phyloP scores from a whole-genome alignment of 306 rosid genomes.

The Rubus parviflorus region DNA sequence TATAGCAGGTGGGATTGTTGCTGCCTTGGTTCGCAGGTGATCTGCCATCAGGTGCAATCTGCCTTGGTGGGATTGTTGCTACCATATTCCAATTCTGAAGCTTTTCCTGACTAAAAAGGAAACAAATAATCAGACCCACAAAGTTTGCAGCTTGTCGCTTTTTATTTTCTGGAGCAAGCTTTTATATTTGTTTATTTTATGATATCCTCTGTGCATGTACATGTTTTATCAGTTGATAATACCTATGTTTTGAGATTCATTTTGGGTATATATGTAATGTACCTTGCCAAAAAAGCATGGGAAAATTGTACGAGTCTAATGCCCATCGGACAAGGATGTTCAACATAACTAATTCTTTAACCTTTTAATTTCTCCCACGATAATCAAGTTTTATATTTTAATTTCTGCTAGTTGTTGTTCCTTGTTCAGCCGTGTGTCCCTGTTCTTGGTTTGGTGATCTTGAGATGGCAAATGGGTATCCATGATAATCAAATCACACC shows the following conservation, averaged over 20 bases:
- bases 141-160: not conserved
- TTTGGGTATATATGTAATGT: not conserved
- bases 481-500: too few relatives aligned
- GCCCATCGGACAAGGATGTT: not conserved
- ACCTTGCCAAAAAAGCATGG: not conserved
- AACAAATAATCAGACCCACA: not conserved
- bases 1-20: constrained; percentile 79
- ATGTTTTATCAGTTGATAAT: not conserved
- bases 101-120: not conserved
- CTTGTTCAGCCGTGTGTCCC: too few relatives aligned
- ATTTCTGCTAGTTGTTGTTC: not conserved
- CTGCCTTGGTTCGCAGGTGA: constrained; percentile 67
- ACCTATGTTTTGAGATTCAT: not conserved
- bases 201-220: not conserved
- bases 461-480: too few relatives aligned
- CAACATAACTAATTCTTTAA: too few relatives aligned
- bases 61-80: not conserved
- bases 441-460: too few relatives aligned
- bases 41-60: too few relatives aligned
- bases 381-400: not conserved
- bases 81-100: not conserved
- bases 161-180: not conserved
- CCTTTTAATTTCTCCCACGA: not conserved
- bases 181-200: not conserved
- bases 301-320: not conserved